These are phyloP conservation scores for Xylariaceae sp. DNA, from an alignment of 2,329 filamentous ascomycete genomes.

Conservation along the genomic window DNA sequence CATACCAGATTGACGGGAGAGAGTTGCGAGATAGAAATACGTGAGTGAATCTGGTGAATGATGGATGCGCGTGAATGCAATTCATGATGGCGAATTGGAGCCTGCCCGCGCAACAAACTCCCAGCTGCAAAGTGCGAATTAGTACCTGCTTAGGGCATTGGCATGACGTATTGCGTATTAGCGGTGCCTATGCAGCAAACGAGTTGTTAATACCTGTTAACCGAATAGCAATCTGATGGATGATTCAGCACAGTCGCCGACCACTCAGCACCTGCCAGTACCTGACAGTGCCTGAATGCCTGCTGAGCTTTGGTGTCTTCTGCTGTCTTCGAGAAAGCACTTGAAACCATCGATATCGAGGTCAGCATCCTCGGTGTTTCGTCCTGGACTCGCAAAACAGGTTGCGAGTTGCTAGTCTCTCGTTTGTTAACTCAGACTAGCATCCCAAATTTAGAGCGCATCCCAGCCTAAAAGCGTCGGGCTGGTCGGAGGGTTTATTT, in stretches of 20 bases:
- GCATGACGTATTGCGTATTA: slow-evolving; percentile 7
- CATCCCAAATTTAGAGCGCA: no score
- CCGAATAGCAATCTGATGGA: neutral
- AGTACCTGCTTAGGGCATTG: no score
- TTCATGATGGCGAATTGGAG: slow-evolving; percentile 24
- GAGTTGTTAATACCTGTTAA: neutral
- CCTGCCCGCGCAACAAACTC: no score
- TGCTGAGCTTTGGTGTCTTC: no score
- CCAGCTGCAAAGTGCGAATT: no score
- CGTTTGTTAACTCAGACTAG: no score
- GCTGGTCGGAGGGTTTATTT: no score
- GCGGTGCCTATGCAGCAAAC: neutral
- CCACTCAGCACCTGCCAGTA: neutral
- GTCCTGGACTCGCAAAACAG: no score
- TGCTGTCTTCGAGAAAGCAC: neutral
- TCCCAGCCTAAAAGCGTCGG: no score
- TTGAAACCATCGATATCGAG: neutral
- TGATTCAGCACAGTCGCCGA: neutral
- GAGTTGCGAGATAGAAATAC: slow-evolving; percentile 12
- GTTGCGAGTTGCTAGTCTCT: no score
- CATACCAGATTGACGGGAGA: neutral
- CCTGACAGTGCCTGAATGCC: neutral
- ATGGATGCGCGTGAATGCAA: slow-evolving; percentile 30
- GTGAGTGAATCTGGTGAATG: slow-evolving; percentile 24
- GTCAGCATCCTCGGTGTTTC: no score